These are phyloP conservation scores for Rhizophora apiculata DNA, from an alignment of 345 rosid genomes.

Conservation along the genomic window DNA sequence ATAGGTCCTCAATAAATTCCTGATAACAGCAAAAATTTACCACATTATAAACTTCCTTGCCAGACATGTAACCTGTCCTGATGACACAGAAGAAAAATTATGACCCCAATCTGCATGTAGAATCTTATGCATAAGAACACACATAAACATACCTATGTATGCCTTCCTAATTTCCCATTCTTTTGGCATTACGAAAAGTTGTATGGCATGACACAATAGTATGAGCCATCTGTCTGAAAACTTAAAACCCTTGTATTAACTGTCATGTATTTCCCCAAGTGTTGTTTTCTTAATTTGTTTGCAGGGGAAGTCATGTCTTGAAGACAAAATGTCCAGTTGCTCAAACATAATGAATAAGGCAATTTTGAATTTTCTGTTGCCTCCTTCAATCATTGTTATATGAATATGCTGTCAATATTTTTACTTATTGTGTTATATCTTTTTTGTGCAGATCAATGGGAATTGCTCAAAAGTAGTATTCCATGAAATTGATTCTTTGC, in stretches of 20 bases:
- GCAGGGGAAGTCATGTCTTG: constrained; percentile 70
- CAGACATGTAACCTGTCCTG: constrained; percentile 71
- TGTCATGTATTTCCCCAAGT: neutral
- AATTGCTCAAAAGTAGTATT: constrained; percentile 58
- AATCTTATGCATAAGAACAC: neutral
- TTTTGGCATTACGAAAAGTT: neutral
- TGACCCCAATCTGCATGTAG: neutral
- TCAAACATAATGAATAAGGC: constrained; percentile 61
- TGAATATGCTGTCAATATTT: neutral
- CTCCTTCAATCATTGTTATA: neutral
- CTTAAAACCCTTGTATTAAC: neutral
- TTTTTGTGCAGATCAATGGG: constrained; percentile 62
- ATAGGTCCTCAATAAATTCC: constrained; percentile 94
- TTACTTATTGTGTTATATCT: constrained; percentile 11
- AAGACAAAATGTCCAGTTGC: constrained; percentile 67
- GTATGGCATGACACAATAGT: too few relatives aligned
- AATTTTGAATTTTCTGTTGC: constrained; percentile 8
- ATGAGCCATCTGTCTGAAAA: neutral
- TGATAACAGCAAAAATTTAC: constrained; percentile 75
- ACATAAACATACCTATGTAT: neutral
- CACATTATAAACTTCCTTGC: constrained; percentile 60
- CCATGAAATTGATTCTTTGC: constrained; percentile 50
- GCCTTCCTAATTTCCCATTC: neutral
- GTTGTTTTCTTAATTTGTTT: constrained; percentile 5
- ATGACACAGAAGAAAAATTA: constrained; percentile 86